These are phyloP conservation scores for Fusarium sp. DNA, from an alignment of 2,329 filamentous ascomycete genomes.

Conservation along the genomic window DNA sequence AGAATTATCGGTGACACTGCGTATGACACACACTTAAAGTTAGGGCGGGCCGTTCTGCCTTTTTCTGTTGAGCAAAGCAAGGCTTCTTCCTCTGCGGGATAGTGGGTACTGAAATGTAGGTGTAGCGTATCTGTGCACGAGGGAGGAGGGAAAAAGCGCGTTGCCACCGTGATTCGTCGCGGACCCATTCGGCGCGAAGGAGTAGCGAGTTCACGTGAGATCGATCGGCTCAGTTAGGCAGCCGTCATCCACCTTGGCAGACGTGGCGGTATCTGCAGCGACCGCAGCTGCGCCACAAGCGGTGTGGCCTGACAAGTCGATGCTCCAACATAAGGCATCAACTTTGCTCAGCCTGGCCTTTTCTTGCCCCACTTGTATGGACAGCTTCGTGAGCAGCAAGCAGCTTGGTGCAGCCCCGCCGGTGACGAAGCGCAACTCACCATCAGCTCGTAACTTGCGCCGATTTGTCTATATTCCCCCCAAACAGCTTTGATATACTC, in stretches of 20 bases:
- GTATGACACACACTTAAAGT: conserved; percentile 21
- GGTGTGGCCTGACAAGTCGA: conserved; percentile 32
- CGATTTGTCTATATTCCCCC: conserved; percentile 22
- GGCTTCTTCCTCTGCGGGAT: conserved; percentile 21
- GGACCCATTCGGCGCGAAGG: conserved; percentile 48
- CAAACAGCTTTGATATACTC: conserved; percentile 40
- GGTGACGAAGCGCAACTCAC: conserved; percentile 47
- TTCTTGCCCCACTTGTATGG: conserved; percentile 48
- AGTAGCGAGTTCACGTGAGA: conserved; percentile 54
- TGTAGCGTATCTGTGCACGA: conserved; percentile 32
- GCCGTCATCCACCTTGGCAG: conserved; percentile 33
- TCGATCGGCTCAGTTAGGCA: conserved; percentile 46
- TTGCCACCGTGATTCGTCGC: conserved; percentile 37
- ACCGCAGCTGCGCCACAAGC: conserved; percentile 32
- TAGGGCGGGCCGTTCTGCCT: conserved; percentile 28
- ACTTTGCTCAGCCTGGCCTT: conserved; percentile 41
- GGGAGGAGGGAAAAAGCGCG: conserved; percentile 32
- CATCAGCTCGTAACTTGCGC: conserved; percentile 39
- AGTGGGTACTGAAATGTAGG: conserved; percentile 24
- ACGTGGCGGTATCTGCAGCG: conserved; percentile 28
- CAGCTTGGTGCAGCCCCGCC: conserved; percentile 47
- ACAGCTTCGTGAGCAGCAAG: conserved; percentile 49
- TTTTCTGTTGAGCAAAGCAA: conserved; percentile 27
- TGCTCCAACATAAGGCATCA: conserved; percentile 38
- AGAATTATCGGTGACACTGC: conserved; percentile 37